Evolutionary conservation across 2,329 filamentous ascomycete species (phyloP), one percentile per base, ranked within the genome.

Genomic region (Helotiales sp.): DNA sequence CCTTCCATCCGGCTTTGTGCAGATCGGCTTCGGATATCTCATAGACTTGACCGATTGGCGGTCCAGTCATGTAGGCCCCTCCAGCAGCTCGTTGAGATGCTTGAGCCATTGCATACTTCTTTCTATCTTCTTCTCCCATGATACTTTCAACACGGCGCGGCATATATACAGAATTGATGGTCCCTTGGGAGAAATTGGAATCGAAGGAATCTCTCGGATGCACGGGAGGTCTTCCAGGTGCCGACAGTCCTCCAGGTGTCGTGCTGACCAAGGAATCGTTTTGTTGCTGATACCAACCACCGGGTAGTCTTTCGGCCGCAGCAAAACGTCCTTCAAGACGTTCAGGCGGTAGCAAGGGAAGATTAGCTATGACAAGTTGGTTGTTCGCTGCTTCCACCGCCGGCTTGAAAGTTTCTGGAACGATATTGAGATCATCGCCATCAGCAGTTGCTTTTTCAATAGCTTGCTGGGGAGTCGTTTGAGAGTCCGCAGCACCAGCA

Each of bases 401-500:
- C 0, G 79, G 80, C 55, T 82, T 83, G 76, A 97, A 97, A 0
- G 91, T 92, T 71, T 96, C 90, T 0, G 93, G 89, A 9, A 96
- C 85, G 50, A 97, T 83, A 66, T 96, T 96, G 55, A 97, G 82
- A 63, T 96, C 93, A 69, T 98, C 92, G 0, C 92, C 93, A 10
- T 82, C 80, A 47, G 86, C 81, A 68, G 89, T 86, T 15, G 93
- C 92, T 65, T 88, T 81, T 68, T 95, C 90, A 54, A 92, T 89
- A n/a, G 89, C 93, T 73, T 96, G 83, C 65, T 90, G 87, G 1
- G 90, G 87, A 0, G 90, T 92, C 0, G 87, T 95, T 58, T 85
- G 77, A 12, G 81, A 78, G 71, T 96, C 89, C 2, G 93, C 93
- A 38, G 86, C 81, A 29, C 89, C 91, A 0, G 93, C 93, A 73